A percentile compares a stretch with the other conserved stretches of the same genome.
Conservation (phyloP, 805 yeast species). For the Candida arabinofermentans region DNA sequence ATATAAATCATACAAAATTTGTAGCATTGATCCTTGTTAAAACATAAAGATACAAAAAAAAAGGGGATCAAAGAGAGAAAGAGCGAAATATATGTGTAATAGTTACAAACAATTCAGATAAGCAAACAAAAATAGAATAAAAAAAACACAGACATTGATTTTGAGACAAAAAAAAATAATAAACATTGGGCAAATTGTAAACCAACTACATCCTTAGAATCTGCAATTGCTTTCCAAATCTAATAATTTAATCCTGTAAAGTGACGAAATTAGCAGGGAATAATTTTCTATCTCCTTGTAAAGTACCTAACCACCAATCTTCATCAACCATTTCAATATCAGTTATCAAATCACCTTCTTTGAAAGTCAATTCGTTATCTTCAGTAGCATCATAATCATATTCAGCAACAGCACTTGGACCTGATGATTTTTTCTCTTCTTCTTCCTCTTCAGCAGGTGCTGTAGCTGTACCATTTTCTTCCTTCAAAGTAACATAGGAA, state of each 20-base stretch:
- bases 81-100: too few relatives aligned
- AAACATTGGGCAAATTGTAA: too few relatives aligned
- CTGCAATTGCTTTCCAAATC: neutral
- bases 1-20: too few relatives aligned
- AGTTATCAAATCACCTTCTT: constrained; percentile 75
- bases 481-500: constrained; percentile 42
- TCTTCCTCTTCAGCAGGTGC: constrained; percentile 19
- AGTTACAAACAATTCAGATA: too few relatives aligned
- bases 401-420: constrained; percentile 56
- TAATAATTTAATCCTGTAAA: constrained; percentile 9
- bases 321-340: constrained; percentile 88
- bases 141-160: too few relatives aligned
- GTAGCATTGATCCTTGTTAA: too few relatives aligned
- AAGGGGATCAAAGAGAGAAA: too few relatives aligned
- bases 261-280: constrained; percentile 90
- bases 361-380: constrained; percentile 83
- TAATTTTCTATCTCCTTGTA: constrained; percentile 72
- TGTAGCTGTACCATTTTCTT: constrained; percentile 18
- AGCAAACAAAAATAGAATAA: too few relatives aligned
- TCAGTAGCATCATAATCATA: constrained; percentile 88
- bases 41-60: too few relatives aligned
- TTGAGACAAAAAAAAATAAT: too few relatives aligned
- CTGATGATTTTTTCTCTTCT: constrained; percentile 21
- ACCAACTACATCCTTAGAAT: too few relatives aligned
- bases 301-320: constrained; percentile 95